phyloP scores from a whole-genome alignment of 768 basidiomycete species.

The Kwoniella newhampshirensis region DNA sequence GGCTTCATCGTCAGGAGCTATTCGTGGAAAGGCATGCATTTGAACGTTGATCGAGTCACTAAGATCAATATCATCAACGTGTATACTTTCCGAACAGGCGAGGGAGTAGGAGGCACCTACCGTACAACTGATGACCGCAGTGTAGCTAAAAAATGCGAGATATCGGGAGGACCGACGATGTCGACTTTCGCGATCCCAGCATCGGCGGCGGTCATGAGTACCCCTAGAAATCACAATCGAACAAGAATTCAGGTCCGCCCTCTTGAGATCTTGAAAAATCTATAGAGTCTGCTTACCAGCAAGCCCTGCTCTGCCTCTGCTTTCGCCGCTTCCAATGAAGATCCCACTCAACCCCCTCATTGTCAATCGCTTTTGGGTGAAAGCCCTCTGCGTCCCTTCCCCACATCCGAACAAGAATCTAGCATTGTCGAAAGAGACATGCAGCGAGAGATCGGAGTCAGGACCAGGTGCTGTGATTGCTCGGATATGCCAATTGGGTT shows the following conservation, averaged over 20 bases:
- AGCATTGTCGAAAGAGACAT: slow-evolving; percentile 71
- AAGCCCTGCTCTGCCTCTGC: slow-evolving; percentile 67
- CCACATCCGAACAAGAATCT: slow-evolving; percentile 88
- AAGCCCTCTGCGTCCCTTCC: slow-evolving; percentile 74
- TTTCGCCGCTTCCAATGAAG: slow-evolving; percentile 69
- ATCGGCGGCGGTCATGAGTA: slow-evolving; percentile 79
- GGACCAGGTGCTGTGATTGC: slow-evolving; percentile 48
- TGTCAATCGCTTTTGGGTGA: slow-evolving; percentile 65
- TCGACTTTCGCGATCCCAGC: slow-evolving; percentile 61
- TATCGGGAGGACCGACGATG: slow-evolving; percentile 70
- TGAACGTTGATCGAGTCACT: slow-evolving; percentile 23
- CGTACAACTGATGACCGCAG: slow-evolving; percentile 63
- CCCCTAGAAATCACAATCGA: slow-evolving; percentile 60
- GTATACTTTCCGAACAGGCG: no score
- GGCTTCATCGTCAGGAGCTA: slow-evolving; percentile 2
- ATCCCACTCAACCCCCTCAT: slow-evolving; percentile 69
- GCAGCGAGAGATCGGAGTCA: slow-evolving; percentile 78
- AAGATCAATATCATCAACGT: not conserved
- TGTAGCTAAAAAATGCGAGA: slow-evolving; percentile 68
- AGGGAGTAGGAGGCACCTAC: no score
- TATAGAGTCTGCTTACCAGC: slow-evolving; percentile 64
- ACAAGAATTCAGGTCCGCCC: no score
- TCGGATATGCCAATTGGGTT: slow-evolving; percentile 45
- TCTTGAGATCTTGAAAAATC: no score
- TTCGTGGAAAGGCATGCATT: slow-evolving; percentile 14